Evolutionary conservation across 371 early-diverging fungal species (phyloP).

Genomic region (Syncephalastrum sp.): DNA sequence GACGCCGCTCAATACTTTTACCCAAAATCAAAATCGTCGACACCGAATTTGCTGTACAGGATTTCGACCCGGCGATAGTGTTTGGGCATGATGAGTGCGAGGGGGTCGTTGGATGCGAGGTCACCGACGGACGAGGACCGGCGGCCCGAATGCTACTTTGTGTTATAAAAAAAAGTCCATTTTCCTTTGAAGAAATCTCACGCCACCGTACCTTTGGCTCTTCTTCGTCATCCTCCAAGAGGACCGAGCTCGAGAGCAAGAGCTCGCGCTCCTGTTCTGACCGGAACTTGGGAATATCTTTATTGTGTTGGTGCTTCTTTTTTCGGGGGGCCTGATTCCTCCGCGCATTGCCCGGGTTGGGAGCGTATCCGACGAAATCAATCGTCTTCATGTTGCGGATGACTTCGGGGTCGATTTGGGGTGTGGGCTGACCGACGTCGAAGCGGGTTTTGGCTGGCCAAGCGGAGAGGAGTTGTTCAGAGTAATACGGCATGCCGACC

Average conservation of each 20-base stretch:
- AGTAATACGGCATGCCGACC: conserved; percentile 82
- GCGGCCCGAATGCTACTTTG: conserved; percentile 25
- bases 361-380: conserved; percentile 91
- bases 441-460: conserved; percentile 67
- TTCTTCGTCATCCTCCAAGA: conserved; percentile 26
- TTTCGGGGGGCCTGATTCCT: conserved; percentile 76
- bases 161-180: background rate
- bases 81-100: conserved; percentile 57
- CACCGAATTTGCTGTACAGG: conserved; percentile 87
- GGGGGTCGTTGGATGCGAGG: conserved; percentile 25
- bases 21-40: conserved; percentile 97
- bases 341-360: conserved; percentile 72
- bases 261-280: conserved; percentile 80
- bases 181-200: background rate
- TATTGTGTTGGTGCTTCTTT: conserved; percentile 30
- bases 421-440: conserved; percentile 68
- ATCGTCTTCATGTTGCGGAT: conserved; percentile 78
- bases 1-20: conserved; percentile 14
- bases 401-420: conserved; percentile 72
- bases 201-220: conserved; percentile 13
- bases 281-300: conserved; percentile 80
- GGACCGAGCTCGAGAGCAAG: conserved; percentile 37
- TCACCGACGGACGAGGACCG: conserved; percentile 44
- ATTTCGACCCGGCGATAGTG: conserved; percentile 80
- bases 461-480: conserved; percentile 69